Evolutionary conservation across 768 basidiomycete species (phyloP).

Genomic region (Tubosaeta sp.): DNA sequence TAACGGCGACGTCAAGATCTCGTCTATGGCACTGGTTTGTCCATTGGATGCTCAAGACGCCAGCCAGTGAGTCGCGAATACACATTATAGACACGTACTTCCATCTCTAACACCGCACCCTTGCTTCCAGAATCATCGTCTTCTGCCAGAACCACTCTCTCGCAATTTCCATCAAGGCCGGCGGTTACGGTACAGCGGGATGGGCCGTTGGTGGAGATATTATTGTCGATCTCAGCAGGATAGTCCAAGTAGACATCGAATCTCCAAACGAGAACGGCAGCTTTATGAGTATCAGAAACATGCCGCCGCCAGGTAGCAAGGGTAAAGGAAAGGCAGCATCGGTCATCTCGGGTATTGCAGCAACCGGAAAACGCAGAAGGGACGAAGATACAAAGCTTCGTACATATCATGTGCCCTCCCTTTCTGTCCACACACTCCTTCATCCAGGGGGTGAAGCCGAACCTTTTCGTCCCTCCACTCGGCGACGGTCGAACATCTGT

Average conservation of each 20-base stretch:
- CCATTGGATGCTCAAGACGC: constrained; percentile 80
- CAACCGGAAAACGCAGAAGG: constrained; percentile 48
- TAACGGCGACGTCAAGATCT: constrained; percentile 68
- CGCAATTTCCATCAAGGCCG: constrained; percentile 79
- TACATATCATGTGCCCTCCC: constrained; percentile 53
- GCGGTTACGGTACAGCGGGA: constrained; percentile 88
- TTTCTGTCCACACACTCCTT: constrained; percentile 49
- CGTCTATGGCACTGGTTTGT: constrained; percentile 60
- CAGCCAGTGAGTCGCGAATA: constrained; percentile 58
- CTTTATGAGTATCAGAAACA: constrained; percentile 59
- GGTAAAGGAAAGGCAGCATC: constrained; percentile 41
- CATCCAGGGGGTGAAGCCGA: constrained; percentile 12
- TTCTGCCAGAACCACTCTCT: constrained; percentile 73
- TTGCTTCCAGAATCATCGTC: constrained; percentile 48
- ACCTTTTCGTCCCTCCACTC: constrained; percentile 18
- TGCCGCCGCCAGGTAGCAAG: constrained; percentile 48
- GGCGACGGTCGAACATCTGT: constrained; percentile 15
- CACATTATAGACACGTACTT: constrained; percentile 2
- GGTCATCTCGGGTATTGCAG: constrained; percentile 7
- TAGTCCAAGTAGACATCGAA: constrained; percentile 68
- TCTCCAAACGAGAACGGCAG: constrained; percentile 47
- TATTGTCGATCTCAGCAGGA: constrained; percentile 71
- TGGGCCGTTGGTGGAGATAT: constrained; percentile 87
- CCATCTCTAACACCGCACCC: constrained; percentile 1
- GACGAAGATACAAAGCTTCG: constrained; percentile 52